A percentile compares a stretch with the other conserved stretches of the same genome.
Conservation (phyloP, 768 basidiomycete genomes). For the Lentinus brumalis region DNA sequence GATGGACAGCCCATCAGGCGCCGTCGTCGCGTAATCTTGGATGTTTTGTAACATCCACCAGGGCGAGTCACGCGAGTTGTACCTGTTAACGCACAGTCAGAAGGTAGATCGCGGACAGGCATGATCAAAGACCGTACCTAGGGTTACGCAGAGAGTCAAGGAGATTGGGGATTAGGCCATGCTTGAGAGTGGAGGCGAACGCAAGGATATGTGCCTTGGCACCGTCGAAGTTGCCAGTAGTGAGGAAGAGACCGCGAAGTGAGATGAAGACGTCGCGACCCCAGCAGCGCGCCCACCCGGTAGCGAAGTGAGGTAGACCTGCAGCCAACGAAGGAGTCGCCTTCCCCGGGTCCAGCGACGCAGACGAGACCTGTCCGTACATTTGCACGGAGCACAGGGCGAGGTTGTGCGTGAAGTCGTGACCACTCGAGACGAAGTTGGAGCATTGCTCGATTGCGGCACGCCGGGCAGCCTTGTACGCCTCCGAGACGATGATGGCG, state of each 20-base stretch:
- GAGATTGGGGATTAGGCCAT: conserved; percentile 95
- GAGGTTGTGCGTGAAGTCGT: conserved; percentile 87
- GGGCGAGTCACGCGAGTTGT: conserved; percentile 96
- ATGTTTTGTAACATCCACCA: conserved; percentile 99
- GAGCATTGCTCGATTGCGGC: conserved; percentile 86
- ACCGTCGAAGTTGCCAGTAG: conserved; percentile 85
- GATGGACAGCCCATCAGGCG: conserved; percentile 82
- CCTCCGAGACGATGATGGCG: conserved; percentile 84
- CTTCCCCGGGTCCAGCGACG: conserved; percentile 77
- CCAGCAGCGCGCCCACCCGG: conserved; percentile 97
- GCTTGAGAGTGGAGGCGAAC: conserved; percentile 91
- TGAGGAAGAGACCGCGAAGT: conserved; percentile 87
- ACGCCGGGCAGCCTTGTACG: conserved; percentile 88
- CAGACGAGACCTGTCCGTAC: conserved; percentile 88
- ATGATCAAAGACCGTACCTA: conserved; percentile 47
- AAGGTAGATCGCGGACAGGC: not conserved
- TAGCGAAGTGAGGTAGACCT: conserved; percentile 91
- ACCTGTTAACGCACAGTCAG: conserved; percentile 43
- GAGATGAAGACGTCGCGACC: conserved; percentile 95
- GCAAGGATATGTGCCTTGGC: conserved; percentile 91
- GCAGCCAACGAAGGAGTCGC: conserved; percentile 86
- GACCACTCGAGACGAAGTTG: conserved; percentile 82
- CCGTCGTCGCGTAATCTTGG: conserved; percentile 85
- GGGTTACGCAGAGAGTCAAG: conserved; percentile 87
- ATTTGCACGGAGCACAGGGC: conserved; percentile 87